These are phyloP conservation scores for Stachybotrys echinatus DNA, from an alignment of 2,329 filamentous ascomycete species.

Conservation along the genomic window DNA sequence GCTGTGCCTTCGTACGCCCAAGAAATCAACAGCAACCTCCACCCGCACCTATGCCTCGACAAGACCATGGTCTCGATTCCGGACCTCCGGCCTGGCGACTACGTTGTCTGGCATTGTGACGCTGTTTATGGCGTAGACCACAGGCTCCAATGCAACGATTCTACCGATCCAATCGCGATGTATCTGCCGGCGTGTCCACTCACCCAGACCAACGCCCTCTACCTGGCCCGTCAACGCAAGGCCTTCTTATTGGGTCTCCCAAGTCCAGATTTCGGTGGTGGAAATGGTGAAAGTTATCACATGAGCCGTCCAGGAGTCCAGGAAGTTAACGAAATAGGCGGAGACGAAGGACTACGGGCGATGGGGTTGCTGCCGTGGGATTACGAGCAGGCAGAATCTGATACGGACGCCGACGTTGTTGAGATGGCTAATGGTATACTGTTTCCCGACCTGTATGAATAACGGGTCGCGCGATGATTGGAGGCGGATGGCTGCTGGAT, in stretches of 20 bases:
- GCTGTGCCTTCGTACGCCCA: constrained; percentile 62
- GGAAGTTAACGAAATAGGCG: constrained; percentile 33
- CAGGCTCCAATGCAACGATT: constrained; percentile 10
- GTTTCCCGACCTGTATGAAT: constrained; percentile 33
- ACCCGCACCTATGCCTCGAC: constrained; percentile 63
- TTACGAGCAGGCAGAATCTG: constrained; percentile 24
- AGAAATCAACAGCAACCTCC: constrained; percentile 58
- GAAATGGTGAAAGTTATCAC: constrained; percentile 26
- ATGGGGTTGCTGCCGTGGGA: constrained; percentile 38
- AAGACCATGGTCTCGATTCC: constrained; percentile 66
- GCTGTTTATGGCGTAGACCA: constrained; percentile 66
- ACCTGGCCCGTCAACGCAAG: constrained; percentile 35
- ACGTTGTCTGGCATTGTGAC: constrained; percentile 71
- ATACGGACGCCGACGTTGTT: constrained; percentile 27
- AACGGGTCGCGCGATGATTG: too few relatives aligned
- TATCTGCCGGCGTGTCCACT: constrained; percentile 35
- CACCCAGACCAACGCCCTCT: constrained; percentile 36
- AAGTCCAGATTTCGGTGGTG: constrained; percentile 32
- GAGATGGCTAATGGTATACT: constrained; percentile 33
- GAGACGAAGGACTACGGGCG: constrained; percentile 31
- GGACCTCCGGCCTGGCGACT: constrained; percentile 64
- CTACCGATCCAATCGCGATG: constrained; percentile 22
- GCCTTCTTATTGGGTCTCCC: constrained; percentile 34
- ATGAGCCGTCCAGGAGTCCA: constrained; percentile 27
- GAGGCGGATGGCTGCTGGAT: too few relatives aligned